Base-by-base conservation (phyloP, 139 green algal genomes). In the Chlorella sp. region DNA sequence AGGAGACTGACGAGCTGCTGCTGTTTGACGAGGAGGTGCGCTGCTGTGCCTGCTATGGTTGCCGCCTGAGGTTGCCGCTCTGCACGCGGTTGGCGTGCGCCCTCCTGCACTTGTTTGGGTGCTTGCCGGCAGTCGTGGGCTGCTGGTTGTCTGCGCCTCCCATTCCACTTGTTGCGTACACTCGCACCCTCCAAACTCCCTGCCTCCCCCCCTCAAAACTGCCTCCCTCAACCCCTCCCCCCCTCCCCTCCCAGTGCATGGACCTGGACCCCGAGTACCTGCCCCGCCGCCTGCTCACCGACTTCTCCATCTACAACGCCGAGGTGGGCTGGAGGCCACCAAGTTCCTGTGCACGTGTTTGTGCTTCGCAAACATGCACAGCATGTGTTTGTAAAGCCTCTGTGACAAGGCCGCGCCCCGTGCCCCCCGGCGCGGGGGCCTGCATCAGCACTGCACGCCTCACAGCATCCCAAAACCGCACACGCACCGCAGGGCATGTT, bases 1-100 rank as follows among this genome's bases (percentile, higher is more conserved):
- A 98, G 75, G 96, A 98, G 87, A 94, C 85, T 13, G 95, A 99
- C 76, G 96, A 99, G 91, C 90, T 97, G 51, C 73, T 98, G 69
- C 84, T 98, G 75, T 90, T 92, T 87, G 92, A 95, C 65, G 96
- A 98, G 73, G 94, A 98, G 62, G 40, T 93, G 64, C 65, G 34
- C 51, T 60, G 51, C 51, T 60, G 51, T 60, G 51, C 13, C 4
- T 60, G 51, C 51, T 60, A n/a, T n/a, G n/a, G n/a, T n/a, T n/a
- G n/a, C n/a, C n/a, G n/a, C n/a, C n/a, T n/a, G n/a, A n/a, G n/a
- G n/a, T n/a, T n/a, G n/a, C n/a, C n/a, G n/a, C n/a, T n/a, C n/a
- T n/a, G n/a, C n/a, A 11, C 24, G 24, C 56, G 14, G 60, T 8
- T 3, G 24, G 1, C 28, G 60, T 5, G 1, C 60, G 26, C 60